Base-by-base conservation (phyloP, 192 early-diverging fungal species). In the Coemansia umbellata region DNA sequence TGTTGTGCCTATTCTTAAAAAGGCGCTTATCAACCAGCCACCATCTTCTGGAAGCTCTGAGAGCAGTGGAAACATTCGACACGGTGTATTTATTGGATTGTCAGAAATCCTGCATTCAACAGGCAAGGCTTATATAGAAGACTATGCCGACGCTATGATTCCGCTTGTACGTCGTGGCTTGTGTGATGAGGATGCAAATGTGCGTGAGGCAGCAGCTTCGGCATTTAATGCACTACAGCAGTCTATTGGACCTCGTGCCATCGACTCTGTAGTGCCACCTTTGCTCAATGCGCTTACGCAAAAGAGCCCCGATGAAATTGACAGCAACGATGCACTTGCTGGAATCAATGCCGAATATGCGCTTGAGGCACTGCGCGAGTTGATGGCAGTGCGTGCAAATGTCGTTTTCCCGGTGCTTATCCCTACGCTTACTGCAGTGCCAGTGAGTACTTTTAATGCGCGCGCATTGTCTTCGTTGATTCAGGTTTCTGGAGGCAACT, bases 401-500 rank as follows among this genome's bases (percentile, higher is more conserved):
- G 91, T 94, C 3, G 97, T 99, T 7, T 96, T 99, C 90, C 97
- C 97, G 7, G 94, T 95, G 26, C 80, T 99, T 43, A 94, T 99
- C 49, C 97, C 97, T 3, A 96, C 92, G 5, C 81, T 99, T 44
- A 86, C 92, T n/a, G 57, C 84, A 14, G 79, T 79, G 22, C 95
- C 95, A 14, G 91, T 99, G 35, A 85, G 84, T 31, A 78, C 81
- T n/a, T 93, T 95, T 71, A 92, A 97, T 58, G 95, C 94, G 15
- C 87, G 87, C 15, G 93, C 93, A 6, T 69, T 99, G 49, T 85
- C 84, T 3, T 88, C 91, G 10, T 65, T 99, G 22, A 88, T 98
- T 22, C 85, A 89, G 18, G 96, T 97, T 14, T 91, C 96, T 24
- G 58, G 78, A 33, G 44, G 55, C 30, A 35, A 45, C 31, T 72